Evolutionary conservation across 1,284 basidiomycete genomes (phyloP), one percentile per base, ranked within the genome.

Genomic region (Volvariella volvacea): DNA sequence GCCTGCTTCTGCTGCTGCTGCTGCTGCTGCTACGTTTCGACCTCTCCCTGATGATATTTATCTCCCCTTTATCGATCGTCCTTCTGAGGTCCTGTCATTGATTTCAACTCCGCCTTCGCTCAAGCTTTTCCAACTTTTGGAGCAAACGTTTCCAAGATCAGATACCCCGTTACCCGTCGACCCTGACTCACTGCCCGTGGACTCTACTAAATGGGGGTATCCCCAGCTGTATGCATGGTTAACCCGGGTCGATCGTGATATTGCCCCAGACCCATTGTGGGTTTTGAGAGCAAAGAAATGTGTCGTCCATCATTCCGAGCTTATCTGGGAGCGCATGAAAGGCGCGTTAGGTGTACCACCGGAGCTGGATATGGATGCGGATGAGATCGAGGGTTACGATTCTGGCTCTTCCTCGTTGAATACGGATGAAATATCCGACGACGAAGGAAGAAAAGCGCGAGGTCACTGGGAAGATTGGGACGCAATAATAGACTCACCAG

Each of bases 271-370:
- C 52, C 64, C 68, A 9, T 54, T 74, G 25, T 90, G 84, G 83
- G 75, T 80, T 37, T 66, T 70, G 49, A 71, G 73, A 21, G 71
- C 77, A 1, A 76, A 83, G n/a, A 72, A 67, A 44, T 88, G 83
- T 55, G 73, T 90, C 53, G 65, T 83, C 15, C 61, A 71, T 15
- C 80, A 79, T 51, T 83, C 80, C 19, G 86, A 90, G 58, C 73
- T 87, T 41, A 81, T 89, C 48, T 90, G 86, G 86, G 87, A 89
- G 59, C 74, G 86, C 42, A 66, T 89, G 55, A 88, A 88, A 58
- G 83, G 80, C 25, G 84, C 83, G 0, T 64, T 90, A 1, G 87
- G 87, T 8, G 77, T 88, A 0, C 87, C 86, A 2, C 80, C 80
- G 0, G 86, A 89, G 53, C 67, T 89, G 7, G 86, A 88, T 51